Percentiles rank a stretch among this genome's conserved stretches.
These are phyloP conservation scores for Suillus placidus DNA, from an alignment of 768 basidiomycete genomes.

Conservation along the genomic window DNA sequence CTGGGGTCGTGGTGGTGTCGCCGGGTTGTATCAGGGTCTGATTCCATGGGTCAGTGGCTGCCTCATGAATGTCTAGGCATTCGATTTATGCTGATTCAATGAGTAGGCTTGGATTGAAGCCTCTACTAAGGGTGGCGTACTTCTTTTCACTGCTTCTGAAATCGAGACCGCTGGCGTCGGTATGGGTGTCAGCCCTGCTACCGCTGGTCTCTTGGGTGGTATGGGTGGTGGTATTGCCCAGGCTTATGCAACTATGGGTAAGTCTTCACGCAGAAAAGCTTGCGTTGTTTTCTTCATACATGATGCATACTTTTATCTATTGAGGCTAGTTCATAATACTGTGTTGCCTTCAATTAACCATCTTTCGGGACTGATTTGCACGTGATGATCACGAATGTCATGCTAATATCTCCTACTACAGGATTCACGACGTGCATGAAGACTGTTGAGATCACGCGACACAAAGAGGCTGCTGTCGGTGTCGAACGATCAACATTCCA, in stretches of 20 bases:
- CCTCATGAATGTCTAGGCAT: neutral
- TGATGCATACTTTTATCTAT: constrained; percentile 18
- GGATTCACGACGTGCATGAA: constrained; percentile 99
- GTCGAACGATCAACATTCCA: constrained; percentile 91
- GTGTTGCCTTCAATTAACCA: constrained; percentile 17
- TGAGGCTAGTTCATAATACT: constrained; percentile 25
- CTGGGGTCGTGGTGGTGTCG: constrained; percentile 87
- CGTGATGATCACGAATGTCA: neutral
- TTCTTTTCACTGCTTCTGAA: constrained; percentile 95
- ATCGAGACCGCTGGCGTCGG: constrained; percentile 71
- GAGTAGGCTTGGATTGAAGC: constrained; percentile 98
- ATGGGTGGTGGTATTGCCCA: constrained; percentile 98
- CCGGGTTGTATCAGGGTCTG: constrained; percentile 95
- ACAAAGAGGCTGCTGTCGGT: constrained; percentile 86
- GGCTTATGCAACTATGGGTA: constrained; percentile 99
- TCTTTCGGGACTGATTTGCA: constrained; percentile 17
- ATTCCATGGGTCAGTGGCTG: constrained; percentile 87
- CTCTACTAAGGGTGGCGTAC: constrained; percentile 95
- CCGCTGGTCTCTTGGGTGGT: constrained; percentile 89
- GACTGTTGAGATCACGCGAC: constrained; percentile 95
- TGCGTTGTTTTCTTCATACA: constrained; percentile 8
- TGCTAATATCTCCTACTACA: constrained; percentile 35
- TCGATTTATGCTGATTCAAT: neutral
- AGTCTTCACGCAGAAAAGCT: constrained; percentile 35
- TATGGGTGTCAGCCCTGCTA: constrained; percentile 77